These are phyloP conservation scores for Talaromyces marneffei DNA, from an alignment of 2,329 filamentous ascomycete species.

Conservation along the genomic window DNA sequence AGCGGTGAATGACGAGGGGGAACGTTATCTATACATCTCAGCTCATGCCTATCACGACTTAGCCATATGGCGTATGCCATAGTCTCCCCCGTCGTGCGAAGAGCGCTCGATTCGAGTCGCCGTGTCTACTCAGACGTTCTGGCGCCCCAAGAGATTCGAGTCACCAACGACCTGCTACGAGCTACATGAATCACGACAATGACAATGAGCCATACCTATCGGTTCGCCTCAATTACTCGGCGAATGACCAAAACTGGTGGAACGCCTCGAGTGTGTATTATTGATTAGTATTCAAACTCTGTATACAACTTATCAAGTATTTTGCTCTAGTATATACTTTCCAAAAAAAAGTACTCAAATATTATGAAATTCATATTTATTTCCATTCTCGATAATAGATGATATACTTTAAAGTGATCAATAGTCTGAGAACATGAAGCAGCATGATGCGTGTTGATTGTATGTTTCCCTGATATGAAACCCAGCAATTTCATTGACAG, in stretches of 20 bases:
- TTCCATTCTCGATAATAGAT: too few relatives aligned
- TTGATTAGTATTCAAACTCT: background rate
- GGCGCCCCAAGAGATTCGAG: background rate
- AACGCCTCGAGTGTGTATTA: slow-evolving; percentile 2
- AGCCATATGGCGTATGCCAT: background rate
- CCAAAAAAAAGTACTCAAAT: background rate
- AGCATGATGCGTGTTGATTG: background rate
- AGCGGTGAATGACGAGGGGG: slow-evolving; percentile 20
- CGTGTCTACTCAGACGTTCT: background rate
- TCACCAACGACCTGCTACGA: background rate
- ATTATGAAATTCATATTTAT: background rate
- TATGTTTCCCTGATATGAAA: slow-evolving; percentile 45
- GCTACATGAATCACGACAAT: background rate
- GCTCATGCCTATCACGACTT: background rate
- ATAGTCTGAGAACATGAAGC: too few relatives aligned
- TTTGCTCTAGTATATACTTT: background rate
- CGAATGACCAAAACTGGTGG: background rate
- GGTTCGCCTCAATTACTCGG: background rate
- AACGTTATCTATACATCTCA: background rate
- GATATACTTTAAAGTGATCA: too few relatives aligned
- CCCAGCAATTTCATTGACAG: slow-evolving; percentile 42
- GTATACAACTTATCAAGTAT: background rate
- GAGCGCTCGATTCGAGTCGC: background rate
- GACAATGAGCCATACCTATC: background rate
- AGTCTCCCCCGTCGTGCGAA: background rate